A percentile compares a stretch with the other conserved stretches of the same genome.
Evolutionary conservation across 2,329 filamentous ascomycete genomes (phyloP).

Genomic region (Pezicula radicicola): DNA sequence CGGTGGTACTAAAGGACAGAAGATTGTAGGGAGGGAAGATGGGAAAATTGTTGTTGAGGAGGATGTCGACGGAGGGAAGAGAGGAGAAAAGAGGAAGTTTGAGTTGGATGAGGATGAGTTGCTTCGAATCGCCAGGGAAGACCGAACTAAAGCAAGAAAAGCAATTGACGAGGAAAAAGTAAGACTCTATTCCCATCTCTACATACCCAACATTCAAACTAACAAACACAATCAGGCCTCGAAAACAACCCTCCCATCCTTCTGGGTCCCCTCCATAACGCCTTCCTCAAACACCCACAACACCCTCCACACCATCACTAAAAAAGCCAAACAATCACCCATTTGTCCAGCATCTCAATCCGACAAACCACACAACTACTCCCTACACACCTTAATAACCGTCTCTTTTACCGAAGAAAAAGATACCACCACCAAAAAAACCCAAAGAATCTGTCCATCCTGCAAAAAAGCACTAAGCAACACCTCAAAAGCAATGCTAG

Average conservation of each 20-base stretch:
- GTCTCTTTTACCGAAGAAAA: slow-evolving; percentile 76
- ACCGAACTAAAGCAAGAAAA: slow-evolving; percentile 66
- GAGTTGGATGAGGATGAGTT: slow-evolving; percentile 77
- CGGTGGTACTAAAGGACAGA: slow-evolving; percentile 25
- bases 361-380: slow-evolving; percentile 67
- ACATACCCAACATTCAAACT: slow-evolving; percentile 6
- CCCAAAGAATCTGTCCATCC: slow-evolving; percentile 69
- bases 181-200: slow-evolving; percentile 8
- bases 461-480: slow-evolving; percentile 84
- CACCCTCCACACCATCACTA: slow-evolving; percentile 52
- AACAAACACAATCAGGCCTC: slow-evolving; percentile 35
- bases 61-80: slow-evolving; percentile 26
- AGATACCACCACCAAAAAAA: slow-evolving; percentile 42
- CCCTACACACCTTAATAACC: slow-evolving; percentile 72
- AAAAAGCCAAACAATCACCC: slow-evolving; percentile 63
- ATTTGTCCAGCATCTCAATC: slow-evolving; percentile 73
- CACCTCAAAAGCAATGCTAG: slow-evolving; percentile 75
- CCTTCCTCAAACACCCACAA: slow-evolving; percentile 61
- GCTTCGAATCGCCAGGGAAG: slow-evolving; percentile 63
- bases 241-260: slow-evolving; percentile 73
- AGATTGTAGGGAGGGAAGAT: slow-evolving; percentile 36
- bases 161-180: slow-evolving; percentile 73
- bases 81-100: slow-evolving; percentile 69
- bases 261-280: slow-evolving; percentile 88
- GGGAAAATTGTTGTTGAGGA: slow-evolving; percentile 41